A percentile compares a stretch with the other conserved stretches of the same genome.
These are phyloP conservation scores for Aspergillus ochraceus DNA, from an alignment of 2,329 filamentous ascomycete species.

Conservation along the genomic window DNA sequence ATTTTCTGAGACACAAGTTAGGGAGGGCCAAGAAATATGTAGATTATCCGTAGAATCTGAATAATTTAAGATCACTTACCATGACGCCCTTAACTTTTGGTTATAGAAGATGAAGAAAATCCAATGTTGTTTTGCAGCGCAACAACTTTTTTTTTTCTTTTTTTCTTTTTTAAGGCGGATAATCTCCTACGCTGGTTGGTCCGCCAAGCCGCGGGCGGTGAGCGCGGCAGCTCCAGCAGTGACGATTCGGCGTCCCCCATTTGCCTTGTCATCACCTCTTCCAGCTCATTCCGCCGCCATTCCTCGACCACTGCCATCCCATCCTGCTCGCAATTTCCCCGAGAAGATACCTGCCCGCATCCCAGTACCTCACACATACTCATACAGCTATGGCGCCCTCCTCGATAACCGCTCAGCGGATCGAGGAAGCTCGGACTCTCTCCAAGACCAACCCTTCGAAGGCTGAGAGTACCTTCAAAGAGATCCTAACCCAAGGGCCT, in stretches of 20 bases:
- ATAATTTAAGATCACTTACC: conserved; percentile 24
- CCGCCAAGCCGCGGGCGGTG: conserved; percentile 36
- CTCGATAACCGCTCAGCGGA: conserved; percentile 60
- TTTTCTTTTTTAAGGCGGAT: conserved; percentile 30
- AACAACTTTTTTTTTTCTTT: conserved; percentile 3
- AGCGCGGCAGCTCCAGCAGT: conserved; percentile 22
- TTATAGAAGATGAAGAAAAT: conserved; percentile 15
- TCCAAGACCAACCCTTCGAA: conserved; percentile 77
- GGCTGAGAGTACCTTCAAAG: conserved; percentile 85
- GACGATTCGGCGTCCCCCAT: conserved; percentile 16
- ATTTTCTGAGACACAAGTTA: conserved; percentile 50
- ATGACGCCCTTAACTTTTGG: conserved; percentile 24
- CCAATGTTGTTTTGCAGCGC: conserved; percentile 3
- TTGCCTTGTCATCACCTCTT: conserved; percentile 7
- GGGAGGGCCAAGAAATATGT: conserved; percentile 16
- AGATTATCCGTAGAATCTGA: not conserved
- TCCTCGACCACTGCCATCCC: conserved; percentile 1
- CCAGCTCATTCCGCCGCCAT: conserved; percentile 1
- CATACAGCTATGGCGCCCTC: conserved; percentile 47
- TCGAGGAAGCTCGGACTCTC: conserved; percentile 86
- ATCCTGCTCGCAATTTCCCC: not conserved
- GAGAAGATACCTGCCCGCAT: conserved; percentile 11
- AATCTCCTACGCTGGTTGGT: conserved; percentile 25
- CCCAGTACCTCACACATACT: conserved; percentile 2
- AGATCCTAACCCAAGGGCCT: conserved; percentile 81